Conservation (phyloP, 495 filamentous ascomycete species). For the Penicillium steckii region DNA sequence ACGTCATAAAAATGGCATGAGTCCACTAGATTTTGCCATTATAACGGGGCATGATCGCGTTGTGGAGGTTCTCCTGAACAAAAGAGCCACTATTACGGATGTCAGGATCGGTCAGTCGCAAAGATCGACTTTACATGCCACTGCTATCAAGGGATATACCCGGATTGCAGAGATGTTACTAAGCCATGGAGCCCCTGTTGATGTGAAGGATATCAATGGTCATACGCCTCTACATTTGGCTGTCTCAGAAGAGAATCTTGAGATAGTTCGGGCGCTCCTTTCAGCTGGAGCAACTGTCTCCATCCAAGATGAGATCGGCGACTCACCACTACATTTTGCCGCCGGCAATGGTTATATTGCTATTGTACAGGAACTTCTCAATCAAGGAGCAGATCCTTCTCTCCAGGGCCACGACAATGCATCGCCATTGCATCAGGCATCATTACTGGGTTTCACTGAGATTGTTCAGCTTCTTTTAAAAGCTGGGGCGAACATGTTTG, state of each 20-base stretch:
- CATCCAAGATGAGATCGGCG: not conserved
- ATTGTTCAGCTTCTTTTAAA: not conserved
- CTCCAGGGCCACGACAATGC: not conserved
- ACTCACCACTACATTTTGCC: not conserved
- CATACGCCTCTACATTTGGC: conserved; percentile 3
- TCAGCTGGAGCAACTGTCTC: not conserved
- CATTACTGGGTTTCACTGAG: not conserved
- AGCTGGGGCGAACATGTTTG: not conserved
- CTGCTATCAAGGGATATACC: conserved; percentile 1
- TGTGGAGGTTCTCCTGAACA: not conserved
- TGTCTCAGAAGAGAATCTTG: not conserved
- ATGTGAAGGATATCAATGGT: not conserved
- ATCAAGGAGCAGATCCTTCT: not conserved
- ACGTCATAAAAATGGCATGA: not conserved
- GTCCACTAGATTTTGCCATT: not conserved
- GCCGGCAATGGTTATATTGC: not conserved
- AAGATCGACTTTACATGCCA: conserved; percentile 1
- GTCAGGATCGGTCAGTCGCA: not conserved
- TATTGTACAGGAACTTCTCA: conserved; percentile 2
- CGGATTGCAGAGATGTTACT: not conserved
- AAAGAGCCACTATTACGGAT: conserved; percentile 1
- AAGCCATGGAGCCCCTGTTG: not conserved
- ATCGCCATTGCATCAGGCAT: conserved; percentile 1
- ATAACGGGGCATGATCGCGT: not conserved
- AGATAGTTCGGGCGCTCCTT: not conserved